Evolutionary conservation across 2,329 filamentous ascomycete genomes (phyloP), one percentile per base, ranked within the genome.

Genomic region (Lachnellula hyalina): DNA sequence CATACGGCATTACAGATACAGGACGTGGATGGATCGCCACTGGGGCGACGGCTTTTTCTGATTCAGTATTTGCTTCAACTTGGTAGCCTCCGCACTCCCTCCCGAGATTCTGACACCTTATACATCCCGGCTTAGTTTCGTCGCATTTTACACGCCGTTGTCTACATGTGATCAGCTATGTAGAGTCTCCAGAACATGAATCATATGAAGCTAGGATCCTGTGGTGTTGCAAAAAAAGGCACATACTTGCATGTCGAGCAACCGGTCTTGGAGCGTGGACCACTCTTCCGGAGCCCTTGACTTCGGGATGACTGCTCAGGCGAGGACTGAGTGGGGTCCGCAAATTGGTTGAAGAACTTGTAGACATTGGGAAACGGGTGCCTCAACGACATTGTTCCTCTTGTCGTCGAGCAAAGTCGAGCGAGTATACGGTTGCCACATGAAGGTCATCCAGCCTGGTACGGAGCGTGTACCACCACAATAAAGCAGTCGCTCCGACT

Each of bases 141-240:
- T 70, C 67, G 56, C 67, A 70, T 56, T 70, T 70, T 12, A 70
- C 67, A 32, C 66, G 61, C 38, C 67, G 65, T 59, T 66, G 63
- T 58, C 67, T 68, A 54, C 47, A 41, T 25, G 47, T 17, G 28
- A 54, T 64, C 54, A 64, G 63, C 51, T 32, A 52, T 19, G n/a
- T 38, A 44, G 32, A 21, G 21, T 8, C 28, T 52, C 12, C 28
- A 44, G 34, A 28, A 21, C 21, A 46, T 42, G 42, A 40, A 40
- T 40, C 5, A 40, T 40, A 45, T 23, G 41, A 44, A 44, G 41
- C 17, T 44, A 12, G 19, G 35, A 52, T 44, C 46, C 49, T 14
- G 40, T 50, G 14, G 47, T 47, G 34, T 34, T 51, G 49, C 38
- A 35, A 32, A 53, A 17, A 40, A 52, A 42, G 50, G 40, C 32